Conservation (phyloP, 345 rosid species). For the Eucalyptus shirleyi region DNA sequence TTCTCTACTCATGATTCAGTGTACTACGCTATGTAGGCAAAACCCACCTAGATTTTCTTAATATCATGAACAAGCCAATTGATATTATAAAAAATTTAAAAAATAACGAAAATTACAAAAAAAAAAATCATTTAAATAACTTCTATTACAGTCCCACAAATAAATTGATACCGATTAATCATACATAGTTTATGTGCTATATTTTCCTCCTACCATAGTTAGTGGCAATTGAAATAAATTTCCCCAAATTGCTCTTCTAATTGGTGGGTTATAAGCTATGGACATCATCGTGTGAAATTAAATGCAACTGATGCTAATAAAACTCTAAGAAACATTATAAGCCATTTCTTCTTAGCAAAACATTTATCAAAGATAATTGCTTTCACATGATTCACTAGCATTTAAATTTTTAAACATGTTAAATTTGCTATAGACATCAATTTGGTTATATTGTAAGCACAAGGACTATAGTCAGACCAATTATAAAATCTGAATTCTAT, state of each 20-base stretch:
- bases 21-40: neutral
- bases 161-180: too few relatives aligned
- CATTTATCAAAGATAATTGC: too few relatives aligned
- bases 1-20: neutral
- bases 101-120: neutral
- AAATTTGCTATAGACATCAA: neutral
- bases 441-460: neutral
- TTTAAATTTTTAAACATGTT: too few relatives aligned
- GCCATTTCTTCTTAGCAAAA: neutral
- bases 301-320: neutral
- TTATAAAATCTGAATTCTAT: neutral
- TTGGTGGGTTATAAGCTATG: neutral
- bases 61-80: neutral
- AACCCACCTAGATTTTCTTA: too few relatives aligned
- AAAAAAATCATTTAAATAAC: neutral
- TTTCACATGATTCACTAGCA: neutral
- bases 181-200: neutral
- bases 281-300: neutral
- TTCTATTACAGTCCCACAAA: neutral
- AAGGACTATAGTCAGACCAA: neutral
- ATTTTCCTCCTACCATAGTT: neutral
- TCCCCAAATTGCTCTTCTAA: neutral
- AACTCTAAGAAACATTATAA: too few relatives aligned
- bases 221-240: neutral
- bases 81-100: too few relatives aligned